A percentile compares a stretch with the other conserved stretches of the same genome.
Evolutionary conservation across 106 monocot species (phyloP).

Genomic region (Narthecium ossifragum): DNA sequence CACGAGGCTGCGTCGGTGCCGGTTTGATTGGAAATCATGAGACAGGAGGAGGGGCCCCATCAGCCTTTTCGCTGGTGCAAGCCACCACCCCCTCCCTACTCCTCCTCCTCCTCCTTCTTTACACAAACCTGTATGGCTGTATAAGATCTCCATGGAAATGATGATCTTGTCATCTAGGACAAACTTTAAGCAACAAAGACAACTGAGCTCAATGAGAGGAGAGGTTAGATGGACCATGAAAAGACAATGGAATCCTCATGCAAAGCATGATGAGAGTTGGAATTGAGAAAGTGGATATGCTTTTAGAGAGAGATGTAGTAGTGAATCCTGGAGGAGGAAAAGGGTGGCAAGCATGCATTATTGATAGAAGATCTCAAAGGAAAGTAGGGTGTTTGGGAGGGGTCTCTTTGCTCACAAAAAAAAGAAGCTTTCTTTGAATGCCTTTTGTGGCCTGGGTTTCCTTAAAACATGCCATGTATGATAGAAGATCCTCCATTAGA

Average conservation of each 20-base stretch:
- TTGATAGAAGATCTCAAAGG: conserved; percentile 2
- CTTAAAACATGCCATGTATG: conserved; percentile 15
- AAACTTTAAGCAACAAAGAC: conserved; percentile 13
- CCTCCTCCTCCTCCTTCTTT: not conserved
- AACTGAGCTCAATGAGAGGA: not conserved
- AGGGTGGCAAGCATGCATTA: conserved; percentile 16
- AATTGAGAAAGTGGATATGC: conserved; percentile 5
- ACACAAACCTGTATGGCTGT: not conserved
- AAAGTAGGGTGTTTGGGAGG: not conserved
- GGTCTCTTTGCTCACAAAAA: too few relatives aligned
- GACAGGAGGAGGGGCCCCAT: not conserved
- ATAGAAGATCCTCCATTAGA: conserved; percentile 2
- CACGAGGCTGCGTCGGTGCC: too few relatives aligned
- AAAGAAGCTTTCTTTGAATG: not conserved
- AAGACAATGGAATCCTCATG: too few relatives aligned
- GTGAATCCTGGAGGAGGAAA: conserved; percentile 4
- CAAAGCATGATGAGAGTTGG: too few relatives aligned
- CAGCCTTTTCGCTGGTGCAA: not conserved
- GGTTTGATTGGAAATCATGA: not conserved
- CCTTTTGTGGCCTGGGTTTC: conserved; percentile 10
- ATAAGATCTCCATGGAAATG: not conserved
- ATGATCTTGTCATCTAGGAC: conserved; percentile 1
- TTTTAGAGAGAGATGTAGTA: conserved; percentile 10
- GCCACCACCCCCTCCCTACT: not conserved
- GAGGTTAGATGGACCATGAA: not conserved